Conservation (phyloP, 2,329 filamentous ascomycete genomes). For the Paecilomyces dactylethromorphus region DNA sequence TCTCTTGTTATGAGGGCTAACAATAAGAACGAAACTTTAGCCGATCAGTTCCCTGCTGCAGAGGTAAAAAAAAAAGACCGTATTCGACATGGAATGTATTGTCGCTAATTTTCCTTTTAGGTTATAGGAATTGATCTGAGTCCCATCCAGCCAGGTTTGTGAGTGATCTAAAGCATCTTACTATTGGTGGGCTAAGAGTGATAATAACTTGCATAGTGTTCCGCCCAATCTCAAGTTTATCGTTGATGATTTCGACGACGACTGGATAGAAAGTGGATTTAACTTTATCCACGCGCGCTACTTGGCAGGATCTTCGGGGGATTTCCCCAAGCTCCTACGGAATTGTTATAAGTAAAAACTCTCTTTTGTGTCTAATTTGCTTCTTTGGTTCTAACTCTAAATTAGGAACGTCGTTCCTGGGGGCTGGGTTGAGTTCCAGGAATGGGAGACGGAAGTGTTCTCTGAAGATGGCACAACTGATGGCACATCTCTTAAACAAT, state of each 20-base stretch:
- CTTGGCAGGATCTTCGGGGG: conserved; percentile 48
- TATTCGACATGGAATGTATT: neutral
- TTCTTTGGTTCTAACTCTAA: neutral
- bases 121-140: conserved; percentile 3
- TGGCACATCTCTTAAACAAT: conserved; percentile 7
- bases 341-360: conserved; percentile 38
- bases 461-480: neutral
- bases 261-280: conserved; percentile 52
- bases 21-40: conserved; percentile 11
- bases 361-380: neutral
- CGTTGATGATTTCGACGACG: conserved; percentile 52
- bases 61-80: conserved; percentile 2
- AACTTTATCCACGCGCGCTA: conserved; percentile 55
- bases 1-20: neutral
- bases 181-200: neutral
- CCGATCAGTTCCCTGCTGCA: conserved; percentile 19
- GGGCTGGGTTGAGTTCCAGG: neutral
- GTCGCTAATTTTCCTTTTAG: neutral
- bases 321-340: conserved; percentile 48
- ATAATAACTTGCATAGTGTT: conserved; percentile 21
- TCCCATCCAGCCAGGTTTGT: conserved; percentile 2
- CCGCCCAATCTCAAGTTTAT: conserved; percentile 51
- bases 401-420: neutral
- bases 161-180: neutral
- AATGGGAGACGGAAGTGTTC: neutral